Conservation (phyloP, 768 basidiomycete species). For the Astraeus odoratus region DNA sequence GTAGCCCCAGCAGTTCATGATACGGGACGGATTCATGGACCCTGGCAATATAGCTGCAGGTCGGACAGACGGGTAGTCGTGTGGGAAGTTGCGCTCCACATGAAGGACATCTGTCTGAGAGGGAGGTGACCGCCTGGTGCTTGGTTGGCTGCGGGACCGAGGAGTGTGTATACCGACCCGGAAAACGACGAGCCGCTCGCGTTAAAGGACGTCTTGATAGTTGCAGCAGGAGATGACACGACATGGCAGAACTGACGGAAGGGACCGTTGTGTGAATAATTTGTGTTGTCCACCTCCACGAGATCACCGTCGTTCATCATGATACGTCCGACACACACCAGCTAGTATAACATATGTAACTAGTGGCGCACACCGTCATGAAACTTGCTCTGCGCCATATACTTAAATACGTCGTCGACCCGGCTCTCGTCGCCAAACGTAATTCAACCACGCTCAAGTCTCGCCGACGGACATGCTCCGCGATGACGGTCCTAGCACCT, state of each 20-base stretch:
- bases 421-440: too few relatives aligned
- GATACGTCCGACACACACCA: too few relatives aligned
- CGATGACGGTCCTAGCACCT: constrained; percentile 17
- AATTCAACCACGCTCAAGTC: too few relatives aligned
- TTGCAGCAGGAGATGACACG: not conserved
- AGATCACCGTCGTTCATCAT: too few relatives aligned
- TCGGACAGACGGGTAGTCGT: constrained; percentile 64
- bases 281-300: too few relatives aligned
- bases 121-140: constrained; percentile 3
- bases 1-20: constrained; percentile 63
- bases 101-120: constrained; percentile 42
- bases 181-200: not conserved
- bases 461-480: not conserved
- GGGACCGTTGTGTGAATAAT: not conserved
- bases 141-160: not conserved
- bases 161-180: not conserved
- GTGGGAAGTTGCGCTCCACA: constrained; percentile 58
- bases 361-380: too few relatives aligned
- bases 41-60: constrained; percentile 61
- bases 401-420: too few relatives aligned
- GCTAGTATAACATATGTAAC: too few relatives aligned
- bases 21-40: constrained; percentile 50
- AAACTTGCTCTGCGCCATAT: too few relatives aligned
- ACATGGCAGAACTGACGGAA: constrained; percentile 6
- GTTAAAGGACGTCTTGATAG: not conserved